These are phyloP conservation scores for Kwoniella shandongensis DNA, from an alignment of 768 basidiomycete genomes.

Conservation along the genomic window DNA sequence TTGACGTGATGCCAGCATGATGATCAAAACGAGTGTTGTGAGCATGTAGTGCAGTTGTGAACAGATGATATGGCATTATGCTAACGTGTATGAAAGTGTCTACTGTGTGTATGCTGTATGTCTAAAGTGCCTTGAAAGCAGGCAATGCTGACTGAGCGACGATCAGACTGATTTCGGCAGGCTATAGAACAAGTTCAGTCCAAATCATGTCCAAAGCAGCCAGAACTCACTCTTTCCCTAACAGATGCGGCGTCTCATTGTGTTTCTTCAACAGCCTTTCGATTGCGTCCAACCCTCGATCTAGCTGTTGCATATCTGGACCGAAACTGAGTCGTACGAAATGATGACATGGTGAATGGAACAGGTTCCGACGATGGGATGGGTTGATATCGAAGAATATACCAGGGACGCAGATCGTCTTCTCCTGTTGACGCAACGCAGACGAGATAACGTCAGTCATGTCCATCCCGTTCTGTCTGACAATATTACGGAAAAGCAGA, in stretches of 20 bases:
- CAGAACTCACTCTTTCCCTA: conserved; percentile 36
- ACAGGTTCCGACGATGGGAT: conserved; percentile 68
- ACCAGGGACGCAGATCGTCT: conserved; percentile 82
- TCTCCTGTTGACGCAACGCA: conserved; percentile 18
- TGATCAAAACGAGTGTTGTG: background rate
- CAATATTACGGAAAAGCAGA: conserved; percentile 2
- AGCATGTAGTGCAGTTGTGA: too few species aligned
- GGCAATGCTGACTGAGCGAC: too few species aligned
- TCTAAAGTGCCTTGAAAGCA: too few species aligned
- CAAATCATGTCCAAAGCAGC: too few species aligned
- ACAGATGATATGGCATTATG: too few species aligned
- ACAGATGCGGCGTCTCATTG: conserved; percentile 27
- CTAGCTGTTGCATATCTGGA: conserved; percentile 73
- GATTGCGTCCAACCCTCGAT: conserved; percentile 86
- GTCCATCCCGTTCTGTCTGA: too few species aligned
- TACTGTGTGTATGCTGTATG: too few species aligned
- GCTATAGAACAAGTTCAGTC: too few species aligned
- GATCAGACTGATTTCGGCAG: too few species aligned
- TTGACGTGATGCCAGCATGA: conserved; percentile 2
- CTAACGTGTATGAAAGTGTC: too few species aligned
- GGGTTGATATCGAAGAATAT: conserved; percentile 66
- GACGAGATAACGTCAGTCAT: too few species aligned
- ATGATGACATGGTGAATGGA: conserved; percentile 62
- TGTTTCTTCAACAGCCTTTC: conserved; percentile 68
- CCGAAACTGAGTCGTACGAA: conserved; percentile 86